A percentile compares a stretch with the other conserved stretches of the same genome.
phyloP scores from a whole-genome alignment of 768 basidiomycete species.

The Kwoniella newhampshirensis region DNA sequence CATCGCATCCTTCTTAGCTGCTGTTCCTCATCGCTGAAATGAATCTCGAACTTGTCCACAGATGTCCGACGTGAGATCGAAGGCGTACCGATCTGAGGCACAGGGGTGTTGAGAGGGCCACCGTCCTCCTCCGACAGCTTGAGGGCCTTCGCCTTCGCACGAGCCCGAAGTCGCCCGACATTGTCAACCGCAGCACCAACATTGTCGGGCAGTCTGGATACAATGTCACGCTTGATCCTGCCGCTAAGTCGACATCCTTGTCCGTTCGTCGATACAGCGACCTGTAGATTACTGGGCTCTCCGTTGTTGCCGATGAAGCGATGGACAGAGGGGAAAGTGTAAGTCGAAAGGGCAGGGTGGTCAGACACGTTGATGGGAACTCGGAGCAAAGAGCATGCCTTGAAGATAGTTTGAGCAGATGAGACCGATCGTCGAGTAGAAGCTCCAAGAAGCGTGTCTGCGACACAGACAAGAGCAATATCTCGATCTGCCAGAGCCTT shows the following conservation, averaged over 20 bases:
- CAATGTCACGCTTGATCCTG: slow-evolving; percentile 77
- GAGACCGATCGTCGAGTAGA: slow-evolving; percentile 55
- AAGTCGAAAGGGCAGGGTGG: slow-evolving; percentile 81
- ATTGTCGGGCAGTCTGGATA: slow-evolving; percentile 66
- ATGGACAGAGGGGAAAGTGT: slow-evolving; percentile 80
- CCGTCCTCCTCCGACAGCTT: slow-evolving; percentile 46
- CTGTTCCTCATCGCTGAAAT: slow-evolving; percentile 31
- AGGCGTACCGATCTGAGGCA: slow-evolving; percentile 51
- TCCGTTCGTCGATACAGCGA: slow-evolving; percentile 88
- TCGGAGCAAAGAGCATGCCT: slow-evolving; percentile 60
- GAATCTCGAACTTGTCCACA: slow-evolving; percentile 26
- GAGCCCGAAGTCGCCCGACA: slow-evolving; percentile 66
- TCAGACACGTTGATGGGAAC: slow-evolving; percentile 87
- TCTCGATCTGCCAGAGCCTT: slow-evolving; percentile 55
- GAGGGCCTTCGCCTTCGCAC: slow-evolving; percentile 51
- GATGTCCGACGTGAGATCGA: slow-evolving; percentile 31
- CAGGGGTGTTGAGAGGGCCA: slow-evolving; percentile 56
- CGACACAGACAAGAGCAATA: slow-evolving; percentile 69
- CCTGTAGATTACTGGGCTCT: slow-evolving; percentile 54
- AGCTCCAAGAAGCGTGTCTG: slow-evolving; percentile 66
- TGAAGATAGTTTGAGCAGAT: slow-evolving; percentile 65
- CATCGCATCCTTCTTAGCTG: slow-evolving; percentile 76
- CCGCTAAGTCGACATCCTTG: slow-evolving; percentile 81
- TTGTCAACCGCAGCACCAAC: slow-evolving; percentile 73
- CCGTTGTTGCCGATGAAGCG: slow-evolving; percentile 64